Base-by-base conservation (phyloP, 768 basidiomycete species). In the Ephemerocybe angulata region DNA sequence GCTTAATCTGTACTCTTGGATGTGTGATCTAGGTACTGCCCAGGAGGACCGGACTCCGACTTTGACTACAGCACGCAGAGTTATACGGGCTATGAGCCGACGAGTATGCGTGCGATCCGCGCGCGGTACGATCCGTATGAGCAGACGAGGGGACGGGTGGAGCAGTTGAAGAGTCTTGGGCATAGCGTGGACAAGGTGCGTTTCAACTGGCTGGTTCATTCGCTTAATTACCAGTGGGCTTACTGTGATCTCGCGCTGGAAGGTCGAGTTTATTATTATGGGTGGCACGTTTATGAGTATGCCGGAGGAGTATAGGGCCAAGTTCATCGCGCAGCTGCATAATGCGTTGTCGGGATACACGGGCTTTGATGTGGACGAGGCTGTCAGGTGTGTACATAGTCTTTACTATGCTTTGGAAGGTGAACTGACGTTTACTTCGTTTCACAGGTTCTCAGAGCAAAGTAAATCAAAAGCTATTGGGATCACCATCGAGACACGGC, bases 251-350 rank as follows among this genome's bases (percentile, higher is more conserved):
- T 10, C 15, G 24, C 27, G 27, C 19, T 31, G 35, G 48, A 51
- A 90, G 90, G 87, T 93, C 28, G 90, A 92, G 62, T 89, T 87
- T 62, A 98, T 97, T 60, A 80, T 96, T 58, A 98, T 98, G 97
- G 97, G 97, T 22, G 97, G 97, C 42, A 99, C 97, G 11, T 99
- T 99, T 71, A 98, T 99, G 94, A 98, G 95, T 66, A 96, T 98
- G 89, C 90, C 95, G 33, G 94, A 98, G 69, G 91, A 93, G 42
- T 98, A 99, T 68, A 83, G 97, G 57, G 85, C 84, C 57, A 86
- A 90, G 60, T 99, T 99, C 61, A 82, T 98, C 52, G 94, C 96
- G 1, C 95, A 98, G 58, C 77, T 99, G 53, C 97, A 98, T 69
- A 98, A 98, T 68, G 96, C 97, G 1, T 76, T 99, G 4, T 94